Conservation (phyloP, 2,329 filamentous ascomycete genomes). For the Cytospora leucostoma region DNA sequence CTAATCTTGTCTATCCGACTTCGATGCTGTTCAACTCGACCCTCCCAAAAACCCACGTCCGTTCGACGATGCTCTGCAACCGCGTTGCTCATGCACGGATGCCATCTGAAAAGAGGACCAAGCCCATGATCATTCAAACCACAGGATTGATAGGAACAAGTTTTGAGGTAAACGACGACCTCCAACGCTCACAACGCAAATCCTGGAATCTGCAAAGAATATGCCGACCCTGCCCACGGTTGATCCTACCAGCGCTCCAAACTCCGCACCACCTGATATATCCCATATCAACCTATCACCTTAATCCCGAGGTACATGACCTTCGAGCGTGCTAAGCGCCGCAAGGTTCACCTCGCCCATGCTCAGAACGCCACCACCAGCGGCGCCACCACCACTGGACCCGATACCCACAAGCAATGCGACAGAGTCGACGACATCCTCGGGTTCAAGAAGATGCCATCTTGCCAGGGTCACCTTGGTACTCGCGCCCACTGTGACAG, state of each 20-base stretch:
- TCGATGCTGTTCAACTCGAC: background rate
- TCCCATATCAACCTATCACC: background rate
- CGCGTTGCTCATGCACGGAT: background rate
- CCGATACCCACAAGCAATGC: conserved; percentile 56
- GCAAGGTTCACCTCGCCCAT: conserved; percentile 59
- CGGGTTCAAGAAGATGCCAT: conserved; percentile 86
- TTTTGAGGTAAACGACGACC: background rate
- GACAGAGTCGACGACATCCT: conserved; percentile 77
- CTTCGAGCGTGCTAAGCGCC: conserved; percentile 55
- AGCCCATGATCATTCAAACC: background rate
- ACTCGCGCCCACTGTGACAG: conserved; percentile 87
- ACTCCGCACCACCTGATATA: background rate
- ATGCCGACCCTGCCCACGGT: background rate
- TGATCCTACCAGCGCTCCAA: background rate
- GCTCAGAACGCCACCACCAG: conserved; percentile 38
- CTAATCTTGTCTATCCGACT: background rate
- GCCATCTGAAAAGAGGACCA: background rate
- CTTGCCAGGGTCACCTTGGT: conserved; percentile 88
- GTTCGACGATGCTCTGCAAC: background rate
- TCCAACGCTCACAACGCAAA: background rate
- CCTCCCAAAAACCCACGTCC: background rate
- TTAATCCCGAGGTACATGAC: conserved; percentile 45
- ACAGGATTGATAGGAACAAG: background rate
- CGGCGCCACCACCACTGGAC: conserved; percentile 33
- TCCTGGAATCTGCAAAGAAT: background rate